Base-by-base conservation (phyloP, 2,329 filamentous ascomycete genomes). In the Pseudophaeomoniella oleicola region DNA sequence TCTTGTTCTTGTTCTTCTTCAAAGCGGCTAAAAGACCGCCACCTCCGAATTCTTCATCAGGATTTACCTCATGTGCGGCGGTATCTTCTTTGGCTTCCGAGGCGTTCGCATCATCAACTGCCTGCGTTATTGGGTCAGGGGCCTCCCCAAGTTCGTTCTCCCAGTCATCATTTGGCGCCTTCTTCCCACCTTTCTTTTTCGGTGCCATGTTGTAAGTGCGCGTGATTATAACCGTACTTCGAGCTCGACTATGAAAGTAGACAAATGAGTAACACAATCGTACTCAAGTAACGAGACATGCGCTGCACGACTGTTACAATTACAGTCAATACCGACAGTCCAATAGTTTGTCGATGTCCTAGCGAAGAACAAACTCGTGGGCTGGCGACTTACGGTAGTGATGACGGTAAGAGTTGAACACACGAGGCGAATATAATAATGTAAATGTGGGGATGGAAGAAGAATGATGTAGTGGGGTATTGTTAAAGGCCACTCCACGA, bases 121-220 rank as follows among this genome's bases (percentile, higher is more conserved):
- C 60, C 42, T 72, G 63, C 36, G 69, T 66, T 37, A 70, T 64
- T 5, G 81, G 76, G 45, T 74, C 72, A 52, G 77, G 70, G 42
- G 69, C 66, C 64, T 94, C 88, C 52, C 86, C 87, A 38, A 94
- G 69, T 45, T 94, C 86, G 38, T 82, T 78, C 60, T 96, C 90
- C 88, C 88, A 94, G 69, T 94, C 85, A 53, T 94, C 84, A 55
- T 82, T 75, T 55, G 69, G 75, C 58, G 76, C 78, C 70, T 88
- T 92, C 37, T 50, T 50, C 63, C 78, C 81, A 57, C 79, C 81
- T 74, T 94, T 94, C 72, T 90, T 92, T 69, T 94, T 94, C 44
- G 87, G 87, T 54, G 87, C 66, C 88, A 94, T 96, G 42, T 60
- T 56, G 37, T 37, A 41, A 16, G 15, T 16, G 37, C 32, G n/a